Evolutionary conservation across 192 early-diverging fungal species (phyloP), one percentile per base, ranked within the genome.

Genomic region (Phlyctochytrium bullatum): DNA sequence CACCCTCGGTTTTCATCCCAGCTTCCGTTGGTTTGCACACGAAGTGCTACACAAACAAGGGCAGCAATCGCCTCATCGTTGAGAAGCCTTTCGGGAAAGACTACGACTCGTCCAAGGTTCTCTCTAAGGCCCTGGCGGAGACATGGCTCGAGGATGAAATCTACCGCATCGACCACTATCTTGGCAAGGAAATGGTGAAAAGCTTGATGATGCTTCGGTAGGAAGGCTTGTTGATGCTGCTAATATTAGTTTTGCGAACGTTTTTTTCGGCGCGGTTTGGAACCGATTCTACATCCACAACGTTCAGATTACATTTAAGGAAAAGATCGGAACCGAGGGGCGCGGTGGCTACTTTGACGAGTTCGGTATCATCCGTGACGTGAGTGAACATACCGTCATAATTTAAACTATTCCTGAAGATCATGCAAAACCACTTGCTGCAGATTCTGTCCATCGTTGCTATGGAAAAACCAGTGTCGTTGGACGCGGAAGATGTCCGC

Each of bases 151-250:
- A 98, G 67, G 84, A 94, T 28, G 95, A 97, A 90, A 92, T 96
- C 59, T 97, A 94, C 84, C 90, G 96, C 61, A 98, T 98, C 68
- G 96, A 98, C 75, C 96, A 98, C 76, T 98, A 98, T 68, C 87
- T 98, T 34, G 96, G 96, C 65, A 98, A 98, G 76, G 96, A 98
- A 73, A 98, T 98, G 96, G 95, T 98, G 68, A 98, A 98, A 80
- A 96, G 96, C 74, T 78, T 98, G 59, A 91, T 95, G 85, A 88
- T 91, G 4, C 68, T 98, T 62, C 87, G 96, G 34, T 83, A 24
- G 17, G 65, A 31, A 16, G 17, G 14, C 17, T 71, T 59, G n/a
- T 73, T 14, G 34, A 64, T 23, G n/a, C 61, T 25, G 31, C 33
- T 20, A 4, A 28, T 64, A 36, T 56, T 59, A 79, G 78, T 32